Base-by-base conservation (phyloP, 345 rosid genomes). In the Hibiscus mutabilis region DNA sequence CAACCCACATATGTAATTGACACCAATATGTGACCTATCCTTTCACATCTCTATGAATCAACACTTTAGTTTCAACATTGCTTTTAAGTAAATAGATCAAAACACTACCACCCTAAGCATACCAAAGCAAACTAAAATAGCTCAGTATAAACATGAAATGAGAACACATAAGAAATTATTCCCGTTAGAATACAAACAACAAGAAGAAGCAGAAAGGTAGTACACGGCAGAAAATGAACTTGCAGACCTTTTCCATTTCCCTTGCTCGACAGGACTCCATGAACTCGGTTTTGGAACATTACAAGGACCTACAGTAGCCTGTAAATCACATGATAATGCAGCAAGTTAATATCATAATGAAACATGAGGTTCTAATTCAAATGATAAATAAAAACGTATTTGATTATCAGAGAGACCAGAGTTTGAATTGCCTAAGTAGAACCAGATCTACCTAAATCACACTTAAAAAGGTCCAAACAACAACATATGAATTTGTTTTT, bases 251-350 rank as follows among this genome's bases (percentile, higher is more conserved):
- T 87, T 83, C 99, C 99, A 96, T 79, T 96, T 96, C 87, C 90
- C 84, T 80, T 84, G 97, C 74, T 96, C 99, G 11, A 91, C 97
- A 21, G 97, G 97, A 71, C 86, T 96, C 99, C 99, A 96, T 13
- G 89, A 79, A 79, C 98, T 91, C 18, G 99, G 99, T 78, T 92
- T 96, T 0, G 97, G 82, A 42, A 82, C 76, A 69, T 86, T 92
- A 83, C 99, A 96, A 73, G 95, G 94, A 76, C 99, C 99, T 31
- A 86, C 73, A 16, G 89, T 88, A 65, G 99, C 99, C 99, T 92
- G 93, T 74, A 81, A 44, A 75, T 75, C 76, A 81, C 75, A 82
- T 70, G 37, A 47, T 40, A 70, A 80, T 71, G 49, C 59, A 52
- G 40, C 27, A 76, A 65, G 56, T 59, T 5, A 16, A 16, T 49